phyloP scores from a whole-genome alignment of 2,329 filamentous ascomycete genomes.

The Colletotrichum tofieldiae region DNA sequence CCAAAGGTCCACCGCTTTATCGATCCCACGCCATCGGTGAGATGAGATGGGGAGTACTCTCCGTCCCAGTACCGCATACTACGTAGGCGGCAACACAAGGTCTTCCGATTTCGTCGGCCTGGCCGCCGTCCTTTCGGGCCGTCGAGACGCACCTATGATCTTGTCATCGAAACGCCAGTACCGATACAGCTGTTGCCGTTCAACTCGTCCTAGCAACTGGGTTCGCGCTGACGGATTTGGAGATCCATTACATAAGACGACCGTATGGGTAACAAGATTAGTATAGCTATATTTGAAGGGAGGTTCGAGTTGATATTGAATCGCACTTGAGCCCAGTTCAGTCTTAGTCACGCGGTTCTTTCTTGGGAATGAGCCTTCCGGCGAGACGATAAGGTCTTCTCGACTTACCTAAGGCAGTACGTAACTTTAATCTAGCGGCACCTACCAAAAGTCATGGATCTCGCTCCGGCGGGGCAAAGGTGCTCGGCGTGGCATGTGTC shows the following conservation, averaged over 20 bases:
- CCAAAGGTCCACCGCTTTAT: slow-evolving; percentile 10
- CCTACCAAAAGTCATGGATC: slow-evolving; percentile 10
- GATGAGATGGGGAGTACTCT: slow-evolving; percentile 4
- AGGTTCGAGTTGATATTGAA: neutral
- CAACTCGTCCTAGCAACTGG: neutral
- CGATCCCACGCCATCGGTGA: slow-evolving; percentile 8
- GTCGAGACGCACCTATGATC: neutral
- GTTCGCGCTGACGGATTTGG: neutral
- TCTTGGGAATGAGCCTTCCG: neutral
- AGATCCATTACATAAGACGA: neutral
- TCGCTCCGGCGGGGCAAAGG: slow-evolving; percentile 15
- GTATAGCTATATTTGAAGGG: neutral
- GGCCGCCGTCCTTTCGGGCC: neutral
- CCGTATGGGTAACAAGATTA: neutral
- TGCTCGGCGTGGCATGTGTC: neutral
- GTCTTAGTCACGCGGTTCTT: neutral
- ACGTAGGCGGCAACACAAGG: neutral
- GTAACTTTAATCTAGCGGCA: slow-evolving; percentile 15
- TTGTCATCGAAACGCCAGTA: neutral
- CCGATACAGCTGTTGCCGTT: neutral
- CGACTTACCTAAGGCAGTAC: slow-evolving; percentile 24
- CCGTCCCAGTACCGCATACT: slow-evolving; percentile 2
- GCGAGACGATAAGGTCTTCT: neutral
- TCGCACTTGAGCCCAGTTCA: neutral
- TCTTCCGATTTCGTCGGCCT: slow-evolving; percentile 7